Evolutionary conservation across 768 basidiomycete species (phyloP).

Genomic region (Hygrocybe punicea): DNA sequence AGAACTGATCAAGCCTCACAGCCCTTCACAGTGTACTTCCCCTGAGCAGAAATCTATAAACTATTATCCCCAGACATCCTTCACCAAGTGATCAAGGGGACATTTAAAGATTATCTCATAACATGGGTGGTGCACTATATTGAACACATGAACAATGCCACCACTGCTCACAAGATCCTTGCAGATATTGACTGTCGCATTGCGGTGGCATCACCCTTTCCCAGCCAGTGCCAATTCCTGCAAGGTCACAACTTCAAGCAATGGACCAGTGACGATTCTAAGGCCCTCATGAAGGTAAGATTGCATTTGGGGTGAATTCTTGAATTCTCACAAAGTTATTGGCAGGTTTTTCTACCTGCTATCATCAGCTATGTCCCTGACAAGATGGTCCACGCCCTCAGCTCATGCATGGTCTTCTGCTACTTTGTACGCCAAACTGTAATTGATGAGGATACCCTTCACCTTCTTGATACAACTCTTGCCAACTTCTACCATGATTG

Average conservation of each 20-base stretch:
- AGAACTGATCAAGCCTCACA: not conserved
- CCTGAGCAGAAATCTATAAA: slow-evolving; percentile 34
- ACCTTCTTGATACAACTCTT: slow-evolving; percentile 1
- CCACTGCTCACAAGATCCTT: slow-evolving; percentile 21
- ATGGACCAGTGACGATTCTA: slow-evolving; percentile 15
- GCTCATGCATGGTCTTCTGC: slow-evolving; percentile 23
- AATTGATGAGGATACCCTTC: slow-evolving; percentile 9
- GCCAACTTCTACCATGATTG: slow-evolving; percentile 12
- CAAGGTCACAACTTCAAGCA: slow-evolving; percentile 9
- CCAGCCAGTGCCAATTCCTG: slow-evolving; percentile 7
- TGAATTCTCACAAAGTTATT: no score
- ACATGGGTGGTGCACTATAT: slow-evolving; percentile 36
- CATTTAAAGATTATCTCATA: slow-evolving; percentile 42
- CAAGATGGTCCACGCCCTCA: slow-evolving; percentile 15
- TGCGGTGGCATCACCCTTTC: slow-evolving; percentile 5
- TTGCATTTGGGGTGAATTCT: not conserved
- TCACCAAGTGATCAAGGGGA: slow-evolving; percentile 43
- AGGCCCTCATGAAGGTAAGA: slow-evolving; percentile 12
- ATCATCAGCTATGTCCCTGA: slow-evolving; percentile 16
- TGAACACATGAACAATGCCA: slow-evolving; percentile 9
- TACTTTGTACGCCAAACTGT: slow-evolving; percentile 11
- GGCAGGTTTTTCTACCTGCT: slow-evolving; percentile 22
- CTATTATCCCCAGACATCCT: slow-evolving; percentile 35
- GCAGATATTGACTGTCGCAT: slow-evolving; percentile 33
- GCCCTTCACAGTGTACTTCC: slow-evolving; percentile 1